Evolutionary conservation across 1,284 basidiomycete genomes (phyloP).

Genomic region (Blastosporella zonata): DNA sequence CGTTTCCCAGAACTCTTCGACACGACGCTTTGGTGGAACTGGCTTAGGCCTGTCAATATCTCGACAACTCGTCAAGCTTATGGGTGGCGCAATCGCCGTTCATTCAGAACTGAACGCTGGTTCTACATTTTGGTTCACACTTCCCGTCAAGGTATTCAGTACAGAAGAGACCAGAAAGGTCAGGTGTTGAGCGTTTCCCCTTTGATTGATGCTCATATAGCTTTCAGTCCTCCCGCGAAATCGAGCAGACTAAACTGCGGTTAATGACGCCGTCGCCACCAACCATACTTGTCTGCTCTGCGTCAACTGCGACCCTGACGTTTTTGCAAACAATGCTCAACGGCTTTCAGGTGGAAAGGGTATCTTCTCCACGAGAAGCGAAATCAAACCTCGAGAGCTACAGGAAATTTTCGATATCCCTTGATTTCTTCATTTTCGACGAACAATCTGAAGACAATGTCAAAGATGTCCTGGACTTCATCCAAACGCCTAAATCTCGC

Average conservation of each 20-base stretch:
- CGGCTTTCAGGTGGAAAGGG: conserved; percentile 47
- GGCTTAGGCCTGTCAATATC: conserved; percentile 73
- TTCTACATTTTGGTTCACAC: conserved; percentile 68
- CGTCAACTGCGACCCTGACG: conserved; percentile 52
- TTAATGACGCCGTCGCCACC: conserved; percentile 46
- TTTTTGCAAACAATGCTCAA: conserved; percentile 56
- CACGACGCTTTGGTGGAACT: conserved; percentile 67
- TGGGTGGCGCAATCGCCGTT: conserved; percentile 69
- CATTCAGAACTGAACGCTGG: conserved; percentile 60
- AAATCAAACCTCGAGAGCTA: conserved; percentile 39
- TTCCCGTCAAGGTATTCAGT: conserved; percentile 57
- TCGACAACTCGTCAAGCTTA: conserved; percentile 66
- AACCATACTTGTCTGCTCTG: conserved; percentile 54
- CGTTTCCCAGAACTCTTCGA: conserved; percentile 54
- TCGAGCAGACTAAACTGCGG: conserved; percentile 41
- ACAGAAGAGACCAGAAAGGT: conserved; percentile 55
- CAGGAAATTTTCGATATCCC: conserved; percentile 29
- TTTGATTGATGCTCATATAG: background rate
- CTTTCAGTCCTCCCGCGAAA: conserved; percentile 37
- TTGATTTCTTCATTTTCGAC: conserved; percentile 67
- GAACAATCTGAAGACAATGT: conserved; percentile 58
- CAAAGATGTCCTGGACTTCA: conserved; percentile 48
- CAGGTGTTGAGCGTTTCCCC: conserved; percentile 7
- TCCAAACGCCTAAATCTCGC: conserved; percentile 37
- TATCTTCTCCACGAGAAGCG: conserved; percentile 44